Evolutionary conservation across 2,329 filamentous ascomycete species (phyloP).

Genomic region (Penicillium sp.): DNA sequence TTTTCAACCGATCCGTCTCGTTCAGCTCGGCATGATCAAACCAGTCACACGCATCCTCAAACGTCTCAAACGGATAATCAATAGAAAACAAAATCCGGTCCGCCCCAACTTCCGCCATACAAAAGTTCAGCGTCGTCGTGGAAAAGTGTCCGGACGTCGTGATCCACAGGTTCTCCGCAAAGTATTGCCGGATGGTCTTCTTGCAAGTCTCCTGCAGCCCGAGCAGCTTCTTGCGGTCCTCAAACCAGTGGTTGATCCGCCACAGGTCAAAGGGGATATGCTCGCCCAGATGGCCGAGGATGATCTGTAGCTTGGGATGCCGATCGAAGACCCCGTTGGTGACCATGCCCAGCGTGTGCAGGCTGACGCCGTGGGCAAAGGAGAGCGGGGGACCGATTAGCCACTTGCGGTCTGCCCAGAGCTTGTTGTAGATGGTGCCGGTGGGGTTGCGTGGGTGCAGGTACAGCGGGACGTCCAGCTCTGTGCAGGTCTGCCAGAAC

Average conservation of each 20-base stretch:
- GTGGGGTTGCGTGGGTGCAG: slow-evolving; percentile 61
- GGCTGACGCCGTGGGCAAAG: slow-evolving; percentile 58
- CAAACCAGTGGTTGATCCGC: slow-evolving; percentile 47
- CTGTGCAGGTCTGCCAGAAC: slow-evolving; percentile 59
- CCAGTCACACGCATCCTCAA: slow-evolving; percentile 45
- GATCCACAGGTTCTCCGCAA: slow-evolving; percentile 44
- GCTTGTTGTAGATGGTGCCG: slow-evolving; percentile 56
- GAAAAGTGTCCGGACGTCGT: slow-evolving; percentile 44
- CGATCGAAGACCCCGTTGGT: slow-evolving; percentile 53
- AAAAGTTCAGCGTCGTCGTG: slow-evolving; percentile 40
- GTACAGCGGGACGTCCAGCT: slow-evolving; percentile 64
- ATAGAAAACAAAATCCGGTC: slow-evolving; percentile 44
- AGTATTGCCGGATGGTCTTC: slow-evolving; percentile 47
- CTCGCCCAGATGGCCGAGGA: slow-evolving; percentile 51
- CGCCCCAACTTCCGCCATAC: slow-evolving; percentile 39
- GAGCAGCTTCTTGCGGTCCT: slow-evolving; percentile 39
- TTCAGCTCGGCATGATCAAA: slow-evolving; percentile 44
- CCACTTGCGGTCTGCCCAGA: slow-evolving; percentile 59
- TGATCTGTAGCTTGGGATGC: slow-evolving; percentile 47
- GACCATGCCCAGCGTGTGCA: slow-evolving; percentile 56
- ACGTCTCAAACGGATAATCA: slow-evolving; percentile 44
- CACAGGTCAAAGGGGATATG: slow-evolving; percentile 53
- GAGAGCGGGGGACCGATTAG: slow-evolving; percentile 59
- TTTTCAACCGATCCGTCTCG: slow-evolving; percentile 38
- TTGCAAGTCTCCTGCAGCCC: slow-evolving; percentile 41